A percentile compares a stretch with the other conserved stretches of the same genome.
Evolutionary conservation across 495 filamentous ascomycete genomes (phyloP).

Genomic region (Parathielavia hyrcaniae): DNA sequence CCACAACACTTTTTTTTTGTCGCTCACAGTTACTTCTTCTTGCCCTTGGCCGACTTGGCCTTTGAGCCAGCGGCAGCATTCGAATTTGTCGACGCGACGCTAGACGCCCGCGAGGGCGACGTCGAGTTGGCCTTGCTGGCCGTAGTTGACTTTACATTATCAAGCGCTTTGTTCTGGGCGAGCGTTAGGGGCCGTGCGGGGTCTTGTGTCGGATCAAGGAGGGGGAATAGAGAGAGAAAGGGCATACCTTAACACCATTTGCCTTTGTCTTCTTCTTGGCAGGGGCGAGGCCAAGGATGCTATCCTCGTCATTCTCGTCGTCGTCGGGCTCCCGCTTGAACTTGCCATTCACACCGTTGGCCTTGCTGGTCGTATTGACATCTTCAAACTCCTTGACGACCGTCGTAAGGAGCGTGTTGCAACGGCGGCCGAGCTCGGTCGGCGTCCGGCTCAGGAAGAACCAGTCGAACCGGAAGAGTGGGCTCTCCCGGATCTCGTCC

Average conservation of each 20-base stretch:
- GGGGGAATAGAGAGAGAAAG: no score
- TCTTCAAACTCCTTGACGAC: constrained; percentile 90
- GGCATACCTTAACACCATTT: constrained; percentile 60
- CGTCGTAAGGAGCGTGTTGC: constrained; percentile 88
- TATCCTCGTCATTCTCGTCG: constrained; percentile 79
- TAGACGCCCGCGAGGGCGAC: constrained; percentile 50
- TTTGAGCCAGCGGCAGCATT: constrained; percentile 38
- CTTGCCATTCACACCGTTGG: constrained; percentile 63
- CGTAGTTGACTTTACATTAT: constrained; percentile 52
- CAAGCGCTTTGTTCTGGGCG: constrained; percentile 55
- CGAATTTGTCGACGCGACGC: constrained; percentile 46
- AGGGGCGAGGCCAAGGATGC: constrained; percentile 63
- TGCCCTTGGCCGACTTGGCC: constrained; percentile 45
- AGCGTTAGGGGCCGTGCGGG: no score
- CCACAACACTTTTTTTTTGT: not conserved
- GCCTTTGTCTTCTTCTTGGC: constrained; percentile 87
- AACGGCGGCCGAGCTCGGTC: constrained; percentile 82
- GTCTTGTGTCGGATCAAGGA: no score
- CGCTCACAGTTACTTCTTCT: constrained; percentile 45
- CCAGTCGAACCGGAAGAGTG: constrained; percentile 97
- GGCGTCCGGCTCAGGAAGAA: constrained; percentile 95
- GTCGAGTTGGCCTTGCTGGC: constrained; percentile 52
- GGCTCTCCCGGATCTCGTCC: constrained; percentile 87
- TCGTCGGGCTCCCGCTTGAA: constrained; percentile 66
- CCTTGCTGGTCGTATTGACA: constrained; percentile 42